phyloP scores from a whole-genome alignment of 805 yeast species.

The Myxozyma sirexii region DNA sequence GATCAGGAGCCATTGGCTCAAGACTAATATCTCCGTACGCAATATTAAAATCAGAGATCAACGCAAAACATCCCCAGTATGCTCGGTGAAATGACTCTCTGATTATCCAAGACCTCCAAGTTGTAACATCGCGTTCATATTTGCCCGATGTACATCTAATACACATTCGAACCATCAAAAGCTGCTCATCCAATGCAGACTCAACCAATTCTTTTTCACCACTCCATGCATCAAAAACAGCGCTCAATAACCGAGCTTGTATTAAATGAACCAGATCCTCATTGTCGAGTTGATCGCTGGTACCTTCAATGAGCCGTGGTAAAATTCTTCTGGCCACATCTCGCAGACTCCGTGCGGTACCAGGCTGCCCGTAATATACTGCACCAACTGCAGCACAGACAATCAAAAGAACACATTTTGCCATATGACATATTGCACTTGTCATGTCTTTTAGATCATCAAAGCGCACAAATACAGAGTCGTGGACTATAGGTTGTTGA shows the following conservation, averaged over 20 bases:
- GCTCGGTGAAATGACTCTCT: constrained; percentile 14
- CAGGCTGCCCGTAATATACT: background rate
- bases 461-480: background rate
- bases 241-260: constrained; percentile 14
- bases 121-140: background rate
- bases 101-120: constrained; percentile 4
- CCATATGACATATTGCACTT: background rate
- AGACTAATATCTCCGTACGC: constrained; percentile 10
- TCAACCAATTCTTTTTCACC: constrained; percentile 14
- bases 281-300: background rate
- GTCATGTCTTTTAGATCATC: background rate
- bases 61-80: constrained; percentile 14
- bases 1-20: constrained; percentile 15
- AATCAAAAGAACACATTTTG: background rate
- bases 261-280: background rate
- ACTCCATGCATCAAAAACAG: constrained; percentile 14
- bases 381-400: constrained; percentile 2
- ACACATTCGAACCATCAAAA: constrained; percentile 5
- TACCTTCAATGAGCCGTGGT: background rate
- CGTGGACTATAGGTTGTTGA: constrained; percentile 1
- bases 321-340: background rate
- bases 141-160: background rate
- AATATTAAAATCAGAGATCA: constrained; percentile 3
- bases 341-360: background rate
- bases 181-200: constrained; percentile 12